These are phyloP conservation scores for Fusarium tuaranense DNA, from an alignment of 2,329 filamentous ascomycete species.

Conservation along the genomic window DNA sequence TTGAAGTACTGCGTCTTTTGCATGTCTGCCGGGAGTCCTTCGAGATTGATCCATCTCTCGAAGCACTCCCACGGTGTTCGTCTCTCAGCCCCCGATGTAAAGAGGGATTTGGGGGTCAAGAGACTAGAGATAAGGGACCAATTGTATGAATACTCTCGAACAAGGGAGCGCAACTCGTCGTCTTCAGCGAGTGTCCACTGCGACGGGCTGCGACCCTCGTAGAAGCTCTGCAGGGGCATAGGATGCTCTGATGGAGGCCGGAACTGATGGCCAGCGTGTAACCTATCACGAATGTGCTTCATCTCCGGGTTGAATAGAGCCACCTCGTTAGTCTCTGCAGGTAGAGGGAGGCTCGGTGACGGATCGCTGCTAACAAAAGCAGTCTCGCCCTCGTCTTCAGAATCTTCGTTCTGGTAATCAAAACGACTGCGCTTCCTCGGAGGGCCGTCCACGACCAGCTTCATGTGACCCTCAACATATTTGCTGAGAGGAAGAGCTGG, in stretches of 20 bases:
- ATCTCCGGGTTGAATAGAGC: constrained; percentile 92
- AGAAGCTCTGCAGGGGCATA: constrained; percentile 93
- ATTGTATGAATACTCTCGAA: constrained; percentile 95
- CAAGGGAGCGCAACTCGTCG: constrained; percentile 85
- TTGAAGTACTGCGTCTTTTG: constrained; percentile 96
- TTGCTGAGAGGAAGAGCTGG: constrained; percentile 88
- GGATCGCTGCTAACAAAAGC: constrained; percentile 68
- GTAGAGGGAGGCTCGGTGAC: constrained; percentile 61
- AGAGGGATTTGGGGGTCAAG: constrained; percentile 78
- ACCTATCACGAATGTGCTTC: constrained; percentile 87
- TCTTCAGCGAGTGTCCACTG: constrained; percentile 94
- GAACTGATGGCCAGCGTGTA: constrained; percentile 93
- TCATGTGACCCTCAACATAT: constrained; percentile 84
- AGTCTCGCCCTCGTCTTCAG: constrained; percentile 67
- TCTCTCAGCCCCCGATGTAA: constrained; percentile 87
- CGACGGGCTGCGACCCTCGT: constrained; percentile 86
- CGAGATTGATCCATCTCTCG: constrained; percentile 93
- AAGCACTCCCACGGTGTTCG: constrained; percentile 99
- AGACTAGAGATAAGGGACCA: constrained; percentile 94
- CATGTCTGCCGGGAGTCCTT: constrained; percentile 93
- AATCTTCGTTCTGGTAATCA: constrained; percentile 80
- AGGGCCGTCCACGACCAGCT: constrained; percentile 73
- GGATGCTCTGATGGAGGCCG: constrained; percentile 89
- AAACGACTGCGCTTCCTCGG: constrained; percentile 85
- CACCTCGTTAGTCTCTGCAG: constrained; percentile 79